Base-by-base conservation (phyloP, 768 basidiomycete genomes). In the Rhizopogon vesiculosus region DNA sequence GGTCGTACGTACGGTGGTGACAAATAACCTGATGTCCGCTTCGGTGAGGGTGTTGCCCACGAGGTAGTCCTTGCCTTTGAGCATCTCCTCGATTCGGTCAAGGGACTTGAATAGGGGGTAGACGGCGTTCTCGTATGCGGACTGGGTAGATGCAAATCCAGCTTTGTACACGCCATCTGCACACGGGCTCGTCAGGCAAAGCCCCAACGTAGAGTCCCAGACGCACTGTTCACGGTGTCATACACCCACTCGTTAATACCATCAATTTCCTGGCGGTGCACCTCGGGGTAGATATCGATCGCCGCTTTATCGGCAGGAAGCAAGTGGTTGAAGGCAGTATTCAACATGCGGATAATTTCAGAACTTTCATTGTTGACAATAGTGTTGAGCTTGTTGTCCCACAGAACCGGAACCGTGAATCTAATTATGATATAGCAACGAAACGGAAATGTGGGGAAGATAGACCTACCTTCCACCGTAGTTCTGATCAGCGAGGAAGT, bases 311-410 rank as follows among this genome's bases (percentile, higher is more conserved):
- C 86, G 1, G 76, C 68, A 3, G 89, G 78, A 7, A 97, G 56
- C 18, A 87, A 62, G 19, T 85, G 75, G 67, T 97, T 86, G 75
- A 96, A 95, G 1, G 81, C 86, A 7, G 79, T 78, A 72, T 99
- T 98, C 74, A 98, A 82, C 7, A 96, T 89, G 55, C 96, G 86
- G 65, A 98, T 93, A 66, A 98, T 94, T 73, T 98, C 96, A 2
- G 89, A 85, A 60, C 86, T 88, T 67, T 99, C 96, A 68, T 98
- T 98, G 76, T 93, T 98, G 56, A 99, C 97, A 61, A 98, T 89
- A 41, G 87, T 89, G 44, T 86, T 74, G 42, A 67, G 74, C 69
- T 95, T 91, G 76, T 86, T 95, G 74, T 98, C 97, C 91, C 93
- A 99, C 5, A 99, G 77, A 35, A 93, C 72, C 5, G 94, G 94